Base-by-base conservation (phyloP, 306 rosid genomes). In the Medicago arabica region DNA sequence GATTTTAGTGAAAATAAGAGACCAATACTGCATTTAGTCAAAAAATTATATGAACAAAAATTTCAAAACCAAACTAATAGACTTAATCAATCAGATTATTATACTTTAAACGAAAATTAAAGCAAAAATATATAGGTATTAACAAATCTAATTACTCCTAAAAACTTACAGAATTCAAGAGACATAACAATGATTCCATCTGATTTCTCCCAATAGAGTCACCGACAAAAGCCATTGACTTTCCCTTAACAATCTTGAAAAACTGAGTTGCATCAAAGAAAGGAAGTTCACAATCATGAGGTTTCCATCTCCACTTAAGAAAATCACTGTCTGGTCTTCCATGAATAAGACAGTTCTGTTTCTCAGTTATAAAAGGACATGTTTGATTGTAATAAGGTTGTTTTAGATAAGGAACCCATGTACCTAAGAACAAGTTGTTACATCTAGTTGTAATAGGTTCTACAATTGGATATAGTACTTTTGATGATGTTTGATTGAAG, bases 151-250 rank as follows among this genome's bases (percentile, higher is more conserved):
- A 38, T 36, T 4, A 38, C 38, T n/a, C n/a, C 5, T 8, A 28
- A 13, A 1, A 28, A 55, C 83, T 77, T 70, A 78, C 88, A 15
- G 11, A 3, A 12, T 19, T 57, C 5, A 95, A 72, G 75, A 95
- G 97, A 82, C 99, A 95, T 9, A 92, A 40, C 78, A 95, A 72
- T 2, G 99, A 95, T 61, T 85, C 87, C 91, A 95, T 82, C 49
- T 95, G 97, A 66, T 95, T 95, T 44, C 87, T 89, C 13, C 90
- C 93, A 47, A 92, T 89, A 0, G 97, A 92, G 44, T 95, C 99
- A 9, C 99, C 99, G 36, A 92, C 92, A 69, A 95, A 95, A 66
- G 93, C 99, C 63, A 95, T 59, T 1, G 97, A 89, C 76, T 95
- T 95, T 43, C 90, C 91, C 25, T 80, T 36, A 9, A 92, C 79